phyloP scores from a whole-genome alignment of 139 green algal genomes.

The Spirogloea muscicola region DNA sequence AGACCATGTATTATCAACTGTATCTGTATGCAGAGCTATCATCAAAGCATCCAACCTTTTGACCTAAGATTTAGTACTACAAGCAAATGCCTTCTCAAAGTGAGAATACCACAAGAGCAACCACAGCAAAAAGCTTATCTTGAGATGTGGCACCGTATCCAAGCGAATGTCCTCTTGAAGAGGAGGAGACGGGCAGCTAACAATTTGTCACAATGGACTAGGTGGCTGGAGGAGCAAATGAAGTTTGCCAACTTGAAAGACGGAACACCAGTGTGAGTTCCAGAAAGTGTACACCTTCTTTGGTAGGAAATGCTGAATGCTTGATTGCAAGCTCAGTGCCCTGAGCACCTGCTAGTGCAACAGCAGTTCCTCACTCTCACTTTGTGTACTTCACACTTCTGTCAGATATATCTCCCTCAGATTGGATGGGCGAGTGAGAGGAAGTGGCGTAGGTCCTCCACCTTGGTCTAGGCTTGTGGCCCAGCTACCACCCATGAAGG shows the following conservation, averaged over 20 bases:
- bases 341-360: not conserved
- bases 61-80: too few species aligned
- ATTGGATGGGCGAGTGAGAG: conserved; percentile 25
- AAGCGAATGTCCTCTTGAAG: too few species aligned
- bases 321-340: not conserved
- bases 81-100: too few species aligned
- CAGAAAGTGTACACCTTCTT: not conserved
- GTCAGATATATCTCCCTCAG: conserved; percentile 29
- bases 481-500: conserved; percentile 30
- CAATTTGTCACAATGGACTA: too few species aligned
- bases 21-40: too few species aligned
- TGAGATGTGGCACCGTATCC: too few species aligned
- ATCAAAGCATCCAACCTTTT: too few species aligned
- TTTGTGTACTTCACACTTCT: not conserved
- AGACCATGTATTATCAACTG: too few species aligned
- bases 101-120: too few species aligned
- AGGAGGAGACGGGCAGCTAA: too few species aligned
- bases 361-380: not conserved
- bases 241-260: conserved; percentile 14
- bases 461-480: not conserved
- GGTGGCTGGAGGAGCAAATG: conserved; percentile 38
- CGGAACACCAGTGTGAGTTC: conserved; percentile 19
- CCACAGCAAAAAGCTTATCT: too few species aligned
- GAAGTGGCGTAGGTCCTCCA: conserved; percentile 24
- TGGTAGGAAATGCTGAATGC: not conserved